Percentiles rank a stretch among this genome's conserved stretches.
Evolutionary conservation across 352 stramenopile genomes (phyloP).

Genomic region (Thraustotheca clavata): DNA sequence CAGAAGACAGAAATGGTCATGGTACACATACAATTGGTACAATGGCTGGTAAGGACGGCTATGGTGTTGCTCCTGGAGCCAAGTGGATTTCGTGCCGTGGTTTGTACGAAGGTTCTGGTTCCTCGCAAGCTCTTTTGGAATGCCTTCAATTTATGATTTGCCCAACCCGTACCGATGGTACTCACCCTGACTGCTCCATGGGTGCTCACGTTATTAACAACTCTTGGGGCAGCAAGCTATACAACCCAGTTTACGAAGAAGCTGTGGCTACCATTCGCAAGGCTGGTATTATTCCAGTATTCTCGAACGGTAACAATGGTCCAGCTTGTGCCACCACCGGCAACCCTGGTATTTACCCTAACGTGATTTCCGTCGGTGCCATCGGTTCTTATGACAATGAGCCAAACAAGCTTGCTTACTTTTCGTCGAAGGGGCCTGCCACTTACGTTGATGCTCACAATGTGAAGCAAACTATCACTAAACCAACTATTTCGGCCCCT

Average conservation of each 20-base stretch:
- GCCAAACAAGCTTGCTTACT: constrained; percentile 29
- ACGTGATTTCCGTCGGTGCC: constrained; percentile 29
- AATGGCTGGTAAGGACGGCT: constrained; percentile 25
- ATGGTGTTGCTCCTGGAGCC: constrained; percentile 25
- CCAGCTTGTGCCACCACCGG: constrained; percentile 25
- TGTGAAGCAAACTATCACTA: constrained; percentile 26
- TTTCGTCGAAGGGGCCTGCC: constrained; percentile 28
- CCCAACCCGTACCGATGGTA: constrained; percentile 21
- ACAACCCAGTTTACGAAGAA: constrained; percentile 24
- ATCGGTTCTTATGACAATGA: constrained; percentile 35
- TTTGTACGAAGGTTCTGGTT: constrained; percentile 22
- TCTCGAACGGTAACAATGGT: constrained; percentile 32
- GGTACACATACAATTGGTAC: constrained; percentile 33
- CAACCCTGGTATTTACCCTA: constrained; percentile 28
- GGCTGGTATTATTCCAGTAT: constrained; percentile 32
- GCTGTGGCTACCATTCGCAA: constrained; percentile 29
- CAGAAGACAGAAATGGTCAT: constrained; percentile 31
- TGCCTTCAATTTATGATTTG: constrained; percentile 30
- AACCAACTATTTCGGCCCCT: constrained; percentile 30
- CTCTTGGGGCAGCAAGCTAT: constrained; percentile 26
- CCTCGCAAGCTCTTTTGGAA: constrained; percentile 22
- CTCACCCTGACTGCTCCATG: constrained; percentile 28
- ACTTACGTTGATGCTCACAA: constrained; percentile 6
- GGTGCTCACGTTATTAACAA: constrained; percentile 35
- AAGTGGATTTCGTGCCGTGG: constrained; percentile 32